Evolutionary conservation across 495 filamentous ascomycete genomes (phyloP).

Genomic region (Aspergillus sclerotioniger): DNA sequence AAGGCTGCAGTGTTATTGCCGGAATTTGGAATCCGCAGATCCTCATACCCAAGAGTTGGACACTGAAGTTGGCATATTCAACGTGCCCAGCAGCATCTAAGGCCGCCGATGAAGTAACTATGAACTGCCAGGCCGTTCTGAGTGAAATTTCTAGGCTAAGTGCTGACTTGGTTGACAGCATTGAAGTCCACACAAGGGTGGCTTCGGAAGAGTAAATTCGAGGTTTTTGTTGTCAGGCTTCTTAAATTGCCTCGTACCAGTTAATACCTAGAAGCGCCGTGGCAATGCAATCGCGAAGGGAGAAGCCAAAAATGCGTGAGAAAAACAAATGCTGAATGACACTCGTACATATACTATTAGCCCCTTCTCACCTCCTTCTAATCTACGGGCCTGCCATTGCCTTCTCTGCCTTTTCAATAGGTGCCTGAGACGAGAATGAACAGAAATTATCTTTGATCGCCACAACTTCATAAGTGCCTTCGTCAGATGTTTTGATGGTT

Average conservation of each 20-base stretch:
- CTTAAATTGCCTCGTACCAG: constrained; percentile 12
- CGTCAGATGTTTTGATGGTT: constrained; percentile 77
- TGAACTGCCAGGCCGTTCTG: constrained; percentile 73
- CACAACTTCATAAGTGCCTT: constrained; percentile 96
- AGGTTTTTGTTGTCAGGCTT: constrained; percentile 14
- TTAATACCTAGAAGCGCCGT: constrained; percentile 25
- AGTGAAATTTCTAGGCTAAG: constrained; percentile 68
- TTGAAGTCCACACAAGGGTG: constrained; percentile 30
- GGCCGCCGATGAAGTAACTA: constrained; percentile 42
- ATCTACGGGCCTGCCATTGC: constrained; percentile 21
- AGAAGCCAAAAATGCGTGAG: not conserved
- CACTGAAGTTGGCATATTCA: constrained; percentile 65
- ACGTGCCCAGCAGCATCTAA: constrained; percentile 49
- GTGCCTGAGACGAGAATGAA: constrained; percentile 68
- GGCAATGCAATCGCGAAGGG: constrained; percentile 33
- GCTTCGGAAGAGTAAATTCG: constrained; percentile 2
- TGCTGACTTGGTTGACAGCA: constrained; percentile 39
- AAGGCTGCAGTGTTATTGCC: constrained; percentile 58
- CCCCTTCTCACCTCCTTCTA: not conserved
- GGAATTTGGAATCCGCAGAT: constrained; percentile 79
- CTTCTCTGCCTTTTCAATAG: constrained; percentile 46
- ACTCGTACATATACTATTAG: not conserved
- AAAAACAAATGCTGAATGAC: constrained; percentile 19
- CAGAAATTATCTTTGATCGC: constrained; percentile 91
- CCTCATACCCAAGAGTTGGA: constrained; percentile 53